Percentiles rank a stretch among this genome's conserved stretches.
Conservation (phyloP, 225 moss, liverwort and hornwort genomes). For the Lunularia cruciata region DNA sequence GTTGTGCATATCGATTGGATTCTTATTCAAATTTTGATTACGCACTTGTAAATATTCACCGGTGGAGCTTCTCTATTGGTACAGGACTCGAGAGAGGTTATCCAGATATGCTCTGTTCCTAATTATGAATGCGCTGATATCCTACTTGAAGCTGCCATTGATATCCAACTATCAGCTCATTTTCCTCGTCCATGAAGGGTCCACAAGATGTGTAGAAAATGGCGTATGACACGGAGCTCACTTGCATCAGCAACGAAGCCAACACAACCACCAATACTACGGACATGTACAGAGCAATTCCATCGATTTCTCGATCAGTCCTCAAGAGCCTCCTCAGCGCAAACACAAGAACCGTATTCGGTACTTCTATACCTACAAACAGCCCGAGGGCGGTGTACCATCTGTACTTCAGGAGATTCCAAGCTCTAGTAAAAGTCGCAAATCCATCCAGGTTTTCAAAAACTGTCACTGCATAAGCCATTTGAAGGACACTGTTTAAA, state of each 20-base stretch:
- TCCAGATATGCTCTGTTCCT: not conserved
- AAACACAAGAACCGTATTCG: not conserved
- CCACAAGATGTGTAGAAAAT: slow-evolving; percentile 2
- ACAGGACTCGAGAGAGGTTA: too few relatives aligned
- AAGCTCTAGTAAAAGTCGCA: not conserved
- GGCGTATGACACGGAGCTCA: not conserved
- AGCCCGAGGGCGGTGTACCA: not conserved
- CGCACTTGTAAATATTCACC: too few relatives aligned
- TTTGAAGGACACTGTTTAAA: not conserved
- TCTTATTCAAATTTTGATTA: too few relatives aligned
- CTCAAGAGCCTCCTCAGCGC: not conserved
- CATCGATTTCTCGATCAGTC: not conserved
- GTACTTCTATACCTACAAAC: not conserved
- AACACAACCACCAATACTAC: not conserved
- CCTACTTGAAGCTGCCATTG: not conserved
- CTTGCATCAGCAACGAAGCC: not conserved
- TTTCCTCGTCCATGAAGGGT: not conserved
- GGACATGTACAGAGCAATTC: not conserved
- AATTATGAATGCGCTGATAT: not conserved
- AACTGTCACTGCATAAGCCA: slow-evolving; percentile 7
- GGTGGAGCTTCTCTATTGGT: too few relatives aligned
- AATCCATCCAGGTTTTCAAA: not conserved
- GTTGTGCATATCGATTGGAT: too few relatives aligned
- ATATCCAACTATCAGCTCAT: too few relatives aligned
- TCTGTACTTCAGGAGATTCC: not conserved